These are phyloP conservation scores for Perkinsus marinus DNA, from an alignment of 169 alveolate species.

Conservation along the genomic window DNA sequence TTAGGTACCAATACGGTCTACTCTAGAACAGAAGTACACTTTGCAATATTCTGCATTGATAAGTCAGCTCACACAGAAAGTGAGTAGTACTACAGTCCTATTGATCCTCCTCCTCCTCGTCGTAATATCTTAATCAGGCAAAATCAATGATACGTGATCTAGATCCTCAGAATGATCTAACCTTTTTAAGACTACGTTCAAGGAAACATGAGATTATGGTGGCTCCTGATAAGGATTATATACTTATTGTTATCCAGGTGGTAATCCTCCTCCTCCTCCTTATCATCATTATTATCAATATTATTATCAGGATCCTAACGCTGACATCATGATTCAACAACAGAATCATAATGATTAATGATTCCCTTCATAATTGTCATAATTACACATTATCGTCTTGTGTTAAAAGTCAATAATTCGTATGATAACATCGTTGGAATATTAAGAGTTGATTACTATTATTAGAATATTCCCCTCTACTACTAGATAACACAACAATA, in stretches of 20 bases:
- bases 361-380: neutral
- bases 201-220: conserved; percentile 84
- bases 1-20: conserved; percentile 24
- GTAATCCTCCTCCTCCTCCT: neutral
- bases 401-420: too few relatives aligned
- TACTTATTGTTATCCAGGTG: conserved; percentile 74
- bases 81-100: neutral
- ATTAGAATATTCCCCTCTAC: neutral
- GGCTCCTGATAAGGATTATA: conserved; percentile 83
- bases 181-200: conserved; percentile 73
- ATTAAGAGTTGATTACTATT: too few relatives aligned
- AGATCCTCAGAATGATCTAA: conserved; percentile 69
- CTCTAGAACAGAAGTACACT: conserved; percentile 53
- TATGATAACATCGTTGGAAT: too few relatives aligned
- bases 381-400: neutral
- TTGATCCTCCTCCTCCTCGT: too few relatives aligned
- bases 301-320: neutral
- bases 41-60: conserved; percentile 44
- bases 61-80: conserved; percentile 34
- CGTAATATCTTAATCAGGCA: conserved; percentile 47
- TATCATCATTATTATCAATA: neutral
- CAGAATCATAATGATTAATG: neutral
- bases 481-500: neutral
- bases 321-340: too few relatives aligned
- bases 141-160: conserved; percentile 63